phyloP scores from a whole-genome alignment of 805 yeast species.

The Candida sanyiensis region DNA sequence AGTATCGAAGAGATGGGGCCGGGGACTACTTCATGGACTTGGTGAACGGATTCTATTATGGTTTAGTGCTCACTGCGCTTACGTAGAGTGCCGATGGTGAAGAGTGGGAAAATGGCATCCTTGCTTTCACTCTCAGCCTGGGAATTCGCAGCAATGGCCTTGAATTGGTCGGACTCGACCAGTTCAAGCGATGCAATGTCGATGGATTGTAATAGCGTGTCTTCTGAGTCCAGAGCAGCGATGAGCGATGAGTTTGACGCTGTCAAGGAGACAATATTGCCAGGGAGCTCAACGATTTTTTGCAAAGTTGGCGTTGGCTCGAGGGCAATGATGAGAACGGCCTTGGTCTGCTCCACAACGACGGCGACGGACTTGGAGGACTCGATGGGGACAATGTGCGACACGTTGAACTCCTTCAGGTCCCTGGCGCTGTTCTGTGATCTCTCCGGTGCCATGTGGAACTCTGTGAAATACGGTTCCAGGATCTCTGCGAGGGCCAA shows the following conservation, averaged over 20 bases:
- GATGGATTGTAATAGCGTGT: slow-evolving; percentile 12
- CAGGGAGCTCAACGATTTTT: slow-evolving; percentile 28
- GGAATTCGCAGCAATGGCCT: slow-evolving; percentile 14
- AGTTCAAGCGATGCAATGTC: slow-evolving; percentile 28
- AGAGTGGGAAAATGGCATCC: slow-evolving; percentile 39
- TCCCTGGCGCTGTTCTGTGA: slow-evolving; percentile 48
- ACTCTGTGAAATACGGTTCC: slow-evolving; percentile 42
- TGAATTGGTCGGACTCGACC: slow-evolving; percentile 32
- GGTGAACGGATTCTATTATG: too few species aligned
- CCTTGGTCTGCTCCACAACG: slow-evolving; percentile 46
- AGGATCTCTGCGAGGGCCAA: slow-evolving; percentile 42
- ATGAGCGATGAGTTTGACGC: slow-evolving; percentile 31
- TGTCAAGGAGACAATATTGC: slow-evolving; percentile 28
- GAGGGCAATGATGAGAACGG: slow-evolving; percentile 31
- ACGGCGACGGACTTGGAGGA: slow-evolving; percentile 34
- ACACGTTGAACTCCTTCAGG: slow-evolving; percentile 47
- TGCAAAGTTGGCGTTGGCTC: slow-evolving; percentile 21
- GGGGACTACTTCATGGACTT: too few species aligned
- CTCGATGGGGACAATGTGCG: slow-evolving; percentile 35
- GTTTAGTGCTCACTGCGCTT: slow-evolving; percentile 59
- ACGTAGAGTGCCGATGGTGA: slow-evolving; percentile 46
- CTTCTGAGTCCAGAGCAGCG: slow-evolving; percentile 30
- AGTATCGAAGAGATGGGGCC: too few species aligned
- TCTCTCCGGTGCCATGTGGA: slow-evolving; percentile 60
- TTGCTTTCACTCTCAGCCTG: slow-evolving; percentile 19